Base-by-base conservation (phyloP, 768 basidiomycete genomes). In the Suillus paluster region DNA sequence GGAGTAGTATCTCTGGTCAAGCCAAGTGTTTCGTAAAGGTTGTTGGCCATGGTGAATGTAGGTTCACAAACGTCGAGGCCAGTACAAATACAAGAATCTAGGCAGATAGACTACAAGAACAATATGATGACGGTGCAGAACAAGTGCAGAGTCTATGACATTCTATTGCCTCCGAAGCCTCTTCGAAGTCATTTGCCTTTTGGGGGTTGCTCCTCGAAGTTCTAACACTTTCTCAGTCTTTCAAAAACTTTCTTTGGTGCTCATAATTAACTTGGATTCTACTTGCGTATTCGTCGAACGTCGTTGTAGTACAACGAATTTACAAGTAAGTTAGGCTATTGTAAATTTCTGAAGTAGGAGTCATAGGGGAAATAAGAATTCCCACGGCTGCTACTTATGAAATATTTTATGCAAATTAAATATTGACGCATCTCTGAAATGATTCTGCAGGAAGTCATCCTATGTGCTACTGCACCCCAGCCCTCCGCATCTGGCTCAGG, bases 11-110 rank as follows among this genome's bases (percentile, higher is more conserved):
- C 80, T 41, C 70, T 76, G 11, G 77, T 53, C 0, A 92, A 60
- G 27, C 81, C 85, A 9, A 94, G 79, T 14, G 79, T 77, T 59
- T 91, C 85, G 75, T 94, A 94, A 19, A 93, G 82, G 70, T 81
- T 76, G 30, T 82, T 77, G 36, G 85, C 73, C 85, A 88, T 88
- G 49, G 58, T 66, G 52, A 53, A 19, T 46, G 58, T 21, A 50
- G 49, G 19, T 12, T 30, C 5, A n/a, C 10, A 11, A 12, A 12
- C 10, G 27, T n/a, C 7, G 14, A 17, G 53, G 23, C 17, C 5
- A 12, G 25, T 55, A 55, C 17, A 7, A 23, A 55, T 55, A 25
- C 53, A 55, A 39, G 17, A 19, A 23, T 39, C 14, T 23, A 38
- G 21, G 34, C 12, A 36, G 52, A 52, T 52, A 33, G 49, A 5